Evolutionary conservation across 345 rosid species (phyloP).

Genomic region (Gossypium raimondii): DNA sequence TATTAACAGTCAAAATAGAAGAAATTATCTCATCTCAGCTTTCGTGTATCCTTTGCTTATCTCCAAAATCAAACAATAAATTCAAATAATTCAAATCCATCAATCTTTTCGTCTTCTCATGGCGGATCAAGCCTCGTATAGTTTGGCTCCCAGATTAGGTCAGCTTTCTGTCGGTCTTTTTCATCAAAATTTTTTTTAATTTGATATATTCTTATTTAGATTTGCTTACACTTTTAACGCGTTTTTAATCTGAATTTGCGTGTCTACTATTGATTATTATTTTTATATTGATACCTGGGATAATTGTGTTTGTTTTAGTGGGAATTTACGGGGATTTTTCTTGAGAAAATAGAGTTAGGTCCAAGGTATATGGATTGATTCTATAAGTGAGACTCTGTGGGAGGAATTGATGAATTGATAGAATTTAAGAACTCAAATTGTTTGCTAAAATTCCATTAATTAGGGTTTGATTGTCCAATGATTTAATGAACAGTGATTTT

Average conservation of each 20-base stretch:
- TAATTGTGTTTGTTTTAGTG: neutral
- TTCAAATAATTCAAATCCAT: neutral
- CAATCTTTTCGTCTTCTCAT: conserved; percentile 21
- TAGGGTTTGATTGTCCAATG: neutral
- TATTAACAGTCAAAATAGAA: neutral
- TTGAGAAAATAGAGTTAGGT: conserved; percentile 4
- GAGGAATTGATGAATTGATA: neutral
- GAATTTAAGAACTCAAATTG: neutral
- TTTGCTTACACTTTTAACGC: conserved; percentile 1
- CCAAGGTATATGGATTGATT: neutral
- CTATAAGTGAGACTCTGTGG: neutral
- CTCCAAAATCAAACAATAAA: neutral
- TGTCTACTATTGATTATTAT: neutral
- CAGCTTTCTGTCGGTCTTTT: conserved; percentile 9
- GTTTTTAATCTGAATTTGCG: neutral
- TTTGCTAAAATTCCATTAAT: neutral
- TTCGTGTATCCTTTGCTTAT: conserved; percentile 18
- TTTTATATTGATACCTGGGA: no score
- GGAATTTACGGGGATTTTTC: neutral
- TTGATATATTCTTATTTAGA: neutral
- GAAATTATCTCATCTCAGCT: conserved; percentile 7
- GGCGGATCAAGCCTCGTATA: conserved; percentile 45
- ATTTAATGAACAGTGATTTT: neutral
- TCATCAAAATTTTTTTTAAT: neutral
- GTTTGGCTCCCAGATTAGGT: conserved; percentile 44